Evolutionary conservation across 1,284 basidiomycete species (phyloP).

Genomic region (Rhizoctonia solani): DNA sequence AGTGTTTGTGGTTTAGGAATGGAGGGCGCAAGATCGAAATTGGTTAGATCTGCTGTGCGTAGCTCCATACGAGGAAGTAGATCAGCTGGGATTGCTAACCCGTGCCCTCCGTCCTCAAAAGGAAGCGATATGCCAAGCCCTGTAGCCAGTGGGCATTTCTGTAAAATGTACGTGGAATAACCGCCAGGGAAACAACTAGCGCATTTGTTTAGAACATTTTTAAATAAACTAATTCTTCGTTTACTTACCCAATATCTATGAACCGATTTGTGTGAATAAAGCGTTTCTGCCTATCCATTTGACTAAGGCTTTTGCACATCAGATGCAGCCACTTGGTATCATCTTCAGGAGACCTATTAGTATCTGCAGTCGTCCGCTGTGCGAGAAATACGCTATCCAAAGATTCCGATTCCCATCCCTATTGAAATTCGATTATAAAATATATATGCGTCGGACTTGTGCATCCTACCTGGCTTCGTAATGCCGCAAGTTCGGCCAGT

Average conservation of each 20-base stretch:
- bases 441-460: not conserved
- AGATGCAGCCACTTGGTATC: slow-evolving; percentile 27
- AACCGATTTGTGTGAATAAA: slow-evolving; percentile 13
- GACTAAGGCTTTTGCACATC: slow-evolving; percentile 9
- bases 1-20: not conserved
- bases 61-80: slow-evolving; percentile 4
- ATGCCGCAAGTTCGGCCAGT: not conserved
- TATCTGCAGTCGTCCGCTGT: not conserved
- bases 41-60: slow-evolving; percentile 6
- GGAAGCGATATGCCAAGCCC: slow-evolving; percentile 32
- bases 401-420: slow-evolving; percentile 27
- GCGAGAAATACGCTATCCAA: slow-evolving; percentile 23
- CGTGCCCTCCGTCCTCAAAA: slow-evolving; percentile 24
- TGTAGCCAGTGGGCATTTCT: slow-evolving; percentile 2
- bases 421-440: not conserved
- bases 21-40: slow-evolving; percentile 13
- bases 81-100: not conserved
- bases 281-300: slow-evolving; percentile 5
- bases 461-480: not conserved
- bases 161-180: slow-evolving; percentile 30
- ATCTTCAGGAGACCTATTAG: not conserved
- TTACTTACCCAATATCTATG: slow-evolving; percentile 30
- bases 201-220: not conserved
- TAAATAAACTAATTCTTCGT: not conserved
- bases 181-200: slow-evolving; percentile 31